Conservation (phyloP, 129 eudicot genomes). For the Flaveria trinervia region DNA sequence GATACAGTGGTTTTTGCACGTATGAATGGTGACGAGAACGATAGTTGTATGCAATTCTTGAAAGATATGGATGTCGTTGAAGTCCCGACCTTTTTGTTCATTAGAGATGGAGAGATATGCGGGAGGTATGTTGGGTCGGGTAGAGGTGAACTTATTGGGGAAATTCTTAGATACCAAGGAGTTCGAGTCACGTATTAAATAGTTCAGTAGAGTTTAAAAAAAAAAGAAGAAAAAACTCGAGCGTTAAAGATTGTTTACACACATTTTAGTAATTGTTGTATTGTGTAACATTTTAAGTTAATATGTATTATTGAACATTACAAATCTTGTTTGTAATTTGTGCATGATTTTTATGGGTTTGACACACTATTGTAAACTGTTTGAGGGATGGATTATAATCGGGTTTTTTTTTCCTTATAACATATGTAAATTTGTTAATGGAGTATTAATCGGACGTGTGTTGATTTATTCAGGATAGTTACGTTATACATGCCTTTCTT, state of each 20-base stretch:
- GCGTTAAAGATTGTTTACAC: background rate
- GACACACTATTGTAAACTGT: too few relatives aligned
- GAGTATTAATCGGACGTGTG: too few relatives aligned
- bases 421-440: too few relatives aligned
- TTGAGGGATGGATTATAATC: too few relatives aligned
- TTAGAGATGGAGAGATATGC: constrained; percentile 82
- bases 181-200: constrained; percentile 80
- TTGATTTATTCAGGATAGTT: too few relatives aligned
- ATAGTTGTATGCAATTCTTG: constrained; percentile 89
- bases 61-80: constrained; percentile 84
- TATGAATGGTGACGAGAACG: constrained; percentile 95
- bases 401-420: too few relatives aligned
- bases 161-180: constrained; percentile 94
- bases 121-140: constrained; percentile 99
- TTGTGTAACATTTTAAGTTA: constrained; percentile 11
- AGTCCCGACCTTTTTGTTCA: constrained; percentile 94
- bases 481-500: too few relatives aligned
- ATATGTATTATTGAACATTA: constrained; percentile 14
- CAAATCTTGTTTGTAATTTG: background rate
- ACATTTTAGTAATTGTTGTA: constrained; percentile 12
- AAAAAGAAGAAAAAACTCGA: background rate
- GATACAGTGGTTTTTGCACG: constrained; percentile 78
- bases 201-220: background rate
- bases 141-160: constrained; percentile 92
- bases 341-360: background rate